phyloP scores from a whole-genome alignment of 116 monocot species.

The Cymodocea nodosa region DNA sequence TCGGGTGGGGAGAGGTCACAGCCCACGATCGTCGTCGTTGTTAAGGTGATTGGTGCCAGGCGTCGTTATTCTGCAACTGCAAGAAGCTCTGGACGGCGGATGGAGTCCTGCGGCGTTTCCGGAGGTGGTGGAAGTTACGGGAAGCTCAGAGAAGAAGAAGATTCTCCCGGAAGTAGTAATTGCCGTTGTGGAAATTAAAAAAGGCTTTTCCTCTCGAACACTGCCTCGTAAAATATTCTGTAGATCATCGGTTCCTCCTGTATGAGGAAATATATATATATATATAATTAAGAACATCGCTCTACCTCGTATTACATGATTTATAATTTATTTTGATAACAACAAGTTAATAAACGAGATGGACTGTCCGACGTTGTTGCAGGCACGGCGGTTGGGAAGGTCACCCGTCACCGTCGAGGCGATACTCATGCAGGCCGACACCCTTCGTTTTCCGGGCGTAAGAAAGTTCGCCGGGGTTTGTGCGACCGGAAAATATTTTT shows the following conservation, averaged over 20 bases:
- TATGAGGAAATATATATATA: background rate
- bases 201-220: slow-evolving; percentile 24
- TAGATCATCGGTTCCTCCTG: slow-evolving; percentile 99
- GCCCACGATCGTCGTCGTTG: too few species aligned
- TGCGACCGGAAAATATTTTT: too few species aligned
- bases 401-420: slow-evolving; percentile 23
- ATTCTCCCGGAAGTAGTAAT: slow-evolving; percentile 13
- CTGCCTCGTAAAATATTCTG: slow-evolving; percentile 80
- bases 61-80: background rate
- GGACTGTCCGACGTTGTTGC: slow-evolving; percentile 23
- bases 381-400: slow-evolving; percentile 39
- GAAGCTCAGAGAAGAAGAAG: slow-evolving; percentile 16
- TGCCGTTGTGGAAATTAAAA: slow-evolving; percentile 19
- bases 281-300: background rate
- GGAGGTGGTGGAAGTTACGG: slow-evolving; percentile 8
- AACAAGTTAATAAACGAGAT: too few species aligned
- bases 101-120: slow-evolving; percentile 20
- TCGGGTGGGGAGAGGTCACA: background rate
- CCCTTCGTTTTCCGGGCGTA: slow-evolving; percentile 20
- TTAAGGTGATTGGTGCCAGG: background rate
- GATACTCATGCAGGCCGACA: slow-evolving; percentile 33
- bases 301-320: too few species aligned
- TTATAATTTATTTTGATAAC: too few species aligned
- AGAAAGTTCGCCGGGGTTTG: too few species aligned
- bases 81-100: background rate